A percentile compares a stretch with the other conserved stretches of the same genome.
Conservation (phyloP, 805 yeast species). For the Lipomyces orientalis region DNA sequence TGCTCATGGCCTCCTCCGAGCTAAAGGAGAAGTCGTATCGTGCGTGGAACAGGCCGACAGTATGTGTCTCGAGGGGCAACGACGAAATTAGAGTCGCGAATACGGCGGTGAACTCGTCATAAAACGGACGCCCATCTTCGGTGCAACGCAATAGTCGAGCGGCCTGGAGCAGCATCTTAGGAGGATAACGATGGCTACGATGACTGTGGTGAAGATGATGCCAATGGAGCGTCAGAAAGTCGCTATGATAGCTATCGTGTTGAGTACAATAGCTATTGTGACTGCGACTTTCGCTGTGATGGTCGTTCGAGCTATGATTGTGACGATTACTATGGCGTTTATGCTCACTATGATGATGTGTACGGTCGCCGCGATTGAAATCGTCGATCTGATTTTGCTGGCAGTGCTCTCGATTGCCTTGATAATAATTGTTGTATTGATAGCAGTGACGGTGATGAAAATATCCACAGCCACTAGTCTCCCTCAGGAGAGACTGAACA, state of each 20-base stretch:
- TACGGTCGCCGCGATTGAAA: no score
- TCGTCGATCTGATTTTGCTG: no score
- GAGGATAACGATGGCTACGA: neutral
- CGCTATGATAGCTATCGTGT: no score
- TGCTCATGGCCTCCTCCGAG: conserved; percentile 55
- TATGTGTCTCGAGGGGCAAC: conserved; percentile 48
- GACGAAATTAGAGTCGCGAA: conserved; percentile 59
- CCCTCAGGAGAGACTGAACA: no score
- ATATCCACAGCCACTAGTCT: no score
- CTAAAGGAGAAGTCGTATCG: conserved; percentile 60
- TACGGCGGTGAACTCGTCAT: conserved; percentile 61
- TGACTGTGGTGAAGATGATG: neutral
- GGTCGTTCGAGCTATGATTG: neutral
- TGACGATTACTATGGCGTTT: neutral
- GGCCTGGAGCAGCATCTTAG: conserved; percentile 22
- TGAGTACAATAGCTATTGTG: no score
- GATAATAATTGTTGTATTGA: neutral
- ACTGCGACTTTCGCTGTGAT: neutral
- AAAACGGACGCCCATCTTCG: conserved; percentile 27
- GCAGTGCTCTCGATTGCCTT: no score
- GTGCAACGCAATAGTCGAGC: conserved; percentile 29
- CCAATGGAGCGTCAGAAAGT: neutral
- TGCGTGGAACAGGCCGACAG: conserved; percentile 45
- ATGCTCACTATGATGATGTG: no score
- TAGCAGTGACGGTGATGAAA: neutral